Conservation (phyloP, 495 filamentous ascomycete species). For the Hypoxylon lenormandii region DNA sequence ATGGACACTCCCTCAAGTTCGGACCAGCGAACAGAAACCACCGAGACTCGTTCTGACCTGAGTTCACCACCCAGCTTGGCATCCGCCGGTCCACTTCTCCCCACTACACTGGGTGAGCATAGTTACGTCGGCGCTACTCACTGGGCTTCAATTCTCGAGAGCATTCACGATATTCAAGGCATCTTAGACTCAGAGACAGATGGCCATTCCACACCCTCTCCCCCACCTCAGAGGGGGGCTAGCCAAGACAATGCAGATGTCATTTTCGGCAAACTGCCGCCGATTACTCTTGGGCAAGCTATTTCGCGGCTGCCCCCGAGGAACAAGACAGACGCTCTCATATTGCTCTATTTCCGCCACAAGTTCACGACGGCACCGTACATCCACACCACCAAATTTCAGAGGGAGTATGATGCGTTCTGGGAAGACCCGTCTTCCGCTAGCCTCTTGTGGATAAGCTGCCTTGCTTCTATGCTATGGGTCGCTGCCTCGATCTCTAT, state of each 20-base stretch:
- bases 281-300: conserved; percentile 53
- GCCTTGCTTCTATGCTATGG: conserved; percentile 57
- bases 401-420: conserved; percentile 62
- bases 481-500: conserved; percentile 51
- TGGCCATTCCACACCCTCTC: conserved; percentile 39
- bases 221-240: conserved; percentile 32
- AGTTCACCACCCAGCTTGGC: conserved; percentile 41
- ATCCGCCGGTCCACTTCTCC: conserved; percentile 40
- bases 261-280: conserved; percentile 42
- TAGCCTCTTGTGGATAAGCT: conserved; percentile 57
- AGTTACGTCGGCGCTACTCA: conserved; percentile 62
- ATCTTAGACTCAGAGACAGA: conserved; percentile 52
- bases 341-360: conserved; percentile 60
- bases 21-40: conserved; percentile 38
- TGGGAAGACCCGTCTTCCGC: conserved; percentile 56
- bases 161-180: conserved; percentile 53
- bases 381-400: conserved; percentile 57
- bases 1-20: conserved; percentile 41
- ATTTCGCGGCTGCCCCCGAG: conserved; percentile 55
- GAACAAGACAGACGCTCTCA: conserved; percentile 55
- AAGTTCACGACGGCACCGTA: conserved; percentile 53
- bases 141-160: conserved; percentile 64
- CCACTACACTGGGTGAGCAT: conserved; percentile 41
- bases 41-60: conserved; percentile 39
- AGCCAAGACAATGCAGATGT: conserved; percentile 41